These are phyloP conservation scores for Lyophyllum semitale DNA, from an alignment of 768 basidiomycete species.

Conservation along the genomic window DNA sequence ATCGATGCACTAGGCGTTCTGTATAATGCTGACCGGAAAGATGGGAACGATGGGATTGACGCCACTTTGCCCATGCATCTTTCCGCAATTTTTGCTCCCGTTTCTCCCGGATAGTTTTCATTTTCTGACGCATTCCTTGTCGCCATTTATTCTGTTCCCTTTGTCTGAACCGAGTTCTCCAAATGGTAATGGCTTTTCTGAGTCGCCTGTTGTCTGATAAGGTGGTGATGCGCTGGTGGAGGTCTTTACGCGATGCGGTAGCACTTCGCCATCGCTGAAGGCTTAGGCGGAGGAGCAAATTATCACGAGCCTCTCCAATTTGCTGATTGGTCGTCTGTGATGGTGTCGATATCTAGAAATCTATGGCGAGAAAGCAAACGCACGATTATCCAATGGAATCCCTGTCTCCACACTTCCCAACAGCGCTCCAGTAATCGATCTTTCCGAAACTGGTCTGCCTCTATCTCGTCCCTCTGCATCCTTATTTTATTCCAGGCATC, in stretches of 20 bases:
- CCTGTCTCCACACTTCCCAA: slow-evolving; percentile 76
- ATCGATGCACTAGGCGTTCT: slow-evolving; percentile 42
- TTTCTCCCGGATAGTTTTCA: slow-evolving; percentile 61
- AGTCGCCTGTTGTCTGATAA: slow-evolving; percentile 48
- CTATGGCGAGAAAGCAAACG: slow-evolving; percentile 27
- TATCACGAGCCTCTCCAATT: slow-evolving; percentile 68
- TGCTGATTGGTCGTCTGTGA: slow-evolving; percentile 71
- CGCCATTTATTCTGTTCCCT: slow-evolving; percentile 64
- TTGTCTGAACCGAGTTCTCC: slow-evolving; percentile 57
- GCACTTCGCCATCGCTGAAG: slow-evolving; percentile 64
- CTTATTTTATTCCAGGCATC: slow-evolving; percentile 80
- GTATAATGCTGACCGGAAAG: slow-evolving; percentile 54
- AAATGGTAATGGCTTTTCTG: slow-evolving; percentile 43
- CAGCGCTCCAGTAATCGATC: slow-evolving; percentile 67
- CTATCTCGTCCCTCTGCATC: slow-evolving; percentile 67
- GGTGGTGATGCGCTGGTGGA: slow-evolving; percentile 41
- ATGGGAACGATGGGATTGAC: slow-evolving; percentile 52
- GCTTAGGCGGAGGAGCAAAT: slow-evolving; percentile 57
- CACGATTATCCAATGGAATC: slow-evolving; percentile 74
- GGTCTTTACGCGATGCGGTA: slow-evolving; percentile 35
- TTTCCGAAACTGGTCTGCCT: slow-evolving; percentile 69
- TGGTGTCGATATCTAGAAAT: not conserved
- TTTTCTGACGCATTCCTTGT: slow-evolving; percentile 69
- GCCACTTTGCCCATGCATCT: slow-evolving; percentile 71
- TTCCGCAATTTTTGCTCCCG: slow-evolving; percentile 53